Evolutionary conservation across 1,139 yeast species (phyloP).

Genomic region (Petasospora fabianii): DNA sequence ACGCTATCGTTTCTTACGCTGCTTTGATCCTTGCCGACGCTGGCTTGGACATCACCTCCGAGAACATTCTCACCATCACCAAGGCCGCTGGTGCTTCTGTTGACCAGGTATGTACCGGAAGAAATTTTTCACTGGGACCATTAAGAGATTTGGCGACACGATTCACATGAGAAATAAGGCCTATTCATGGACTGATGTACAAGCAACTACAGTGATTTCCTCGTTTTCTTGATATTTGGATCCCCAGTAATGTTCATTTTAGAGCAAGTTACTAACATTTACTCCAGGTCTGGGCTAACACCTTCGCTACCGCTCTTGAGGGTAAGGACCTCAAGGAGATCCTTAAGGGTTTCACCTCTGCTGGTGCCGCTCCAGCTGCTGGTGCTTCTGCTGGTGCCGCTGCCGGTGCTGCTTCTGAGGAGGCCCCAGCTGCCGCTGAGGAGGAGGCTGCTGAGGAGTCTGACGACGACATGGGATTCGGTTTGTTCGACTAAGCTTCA

Average conservation of each 20-base stretch:
- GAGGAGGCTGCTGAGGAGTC: slow-evolving; percentile 58
- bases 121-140: slow-evolving; percentile 6
- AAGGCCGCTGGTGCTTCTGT: slow-evolving; percentile 88
- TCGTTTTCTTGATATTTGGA: too few relatives aligned
- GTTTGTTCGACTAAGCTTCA: slow-evolving; percentile 54
- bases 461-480: slow-evolving; percentile 86
- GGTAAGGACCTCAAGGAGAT: slow-evolving; percentile 94
- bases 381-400: slow-evolving; percentile 58
- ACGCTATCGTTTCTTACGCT: slow-evolving; percentile 58
- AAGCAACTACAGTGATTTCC: too few relatives aligned
- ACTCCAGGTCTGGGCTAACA: slow-evolving; percentile 79
- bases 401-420: slow-evolving; percentile 60
- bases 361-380: slow-evolving; percentile 61
- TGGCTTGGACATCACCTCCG: slow-evolving; percentile 91
- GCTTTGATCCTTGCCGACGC: slow-evolving; percentile 98
- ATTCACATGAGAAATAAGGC: too few relatives aligned
- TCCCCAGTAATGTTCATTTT: neutral
- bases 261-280: slow-evolving; percentile 9
- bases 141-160: too few relatives aligned
- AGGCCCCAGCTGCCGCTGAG: slow-evolving; percentile 43
- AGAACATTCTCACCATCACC: slow-evolving; percentile 81
- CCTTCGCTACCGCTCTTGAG: slow-evolving; percentile 94
- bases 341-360: slow-evolving; percentile 74
- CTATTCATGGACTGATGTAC: too few relatives aligned
- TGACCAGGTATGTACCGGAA: slow-evolving; percentile 52